phyloP scores from a whole-genome alignment of 208 protist genomes.

The Trypanosoma mega region DNA sequence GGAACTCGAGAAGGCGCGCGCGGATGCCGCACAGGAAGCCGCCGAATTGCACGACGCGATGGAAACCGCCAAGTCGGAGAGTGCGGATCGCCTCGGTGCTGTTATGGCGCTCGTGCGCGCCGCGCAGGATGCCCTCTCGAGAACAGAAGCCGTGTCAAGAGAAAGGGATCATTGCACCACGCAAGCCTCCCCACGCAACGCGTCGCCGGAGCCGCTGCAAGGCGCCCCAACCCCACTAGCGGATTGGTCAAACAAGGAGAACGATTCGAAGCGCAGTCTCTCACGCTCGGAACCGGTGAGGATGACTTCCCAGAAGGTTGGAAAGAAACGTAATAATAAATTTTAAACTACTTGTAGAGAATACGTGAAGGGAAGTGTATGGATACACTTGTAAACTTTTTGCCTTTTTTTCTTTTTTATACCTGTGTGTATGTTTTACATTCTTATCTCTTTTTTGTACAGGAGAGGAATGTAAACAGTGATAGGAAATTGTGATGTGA shows the following conservation, averaged over 20 bases:
- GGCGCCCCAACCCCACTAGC: not conserved
- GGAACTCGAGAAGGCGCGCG: conserved; percentile 34
- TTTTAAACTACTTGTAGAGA: too few species aligned
- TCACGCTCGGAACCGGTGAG: too few species aligned
- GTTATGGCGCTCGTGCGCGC: conserved; percentile 16
- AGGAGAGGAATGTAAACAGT: too few species aligned
- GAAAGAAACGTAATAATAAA: too few species aligned
- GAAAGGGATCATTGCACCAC: not conserved
- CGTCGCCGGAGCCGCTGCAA: not conserved
- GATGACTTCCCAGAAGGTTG: not conserved
- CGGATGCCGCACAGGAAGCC: conserved; percentile 31
- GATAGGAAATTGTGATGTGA: too few species aligned
- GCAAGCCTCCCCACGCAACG: not conserved
- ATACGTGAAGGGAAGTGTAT: too few species aligned
- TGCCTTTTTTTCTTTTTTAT: too few species aligned
- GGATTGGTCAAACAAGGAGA: conserved; percentile 14
- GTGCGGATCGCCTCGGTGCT: not conserved
- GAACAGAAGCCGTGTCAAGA: not conserved
- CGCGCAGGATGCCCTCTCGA: conserved; percentile 9
- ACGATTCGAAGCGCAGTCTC: not conserved
- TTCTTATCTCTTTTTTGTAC: too few species aligned
- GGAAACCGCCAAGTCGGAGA: not conserved
- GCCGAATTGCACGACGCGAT: conserved; percentile 34
- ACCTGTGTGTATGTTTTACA: too few species aligned
- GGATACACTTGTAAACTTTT: too few species aligned